Percentiles rank a stretch among this genome's conserved stretches.
phyloP scores from a whole-genome alignment of 2,329 filamentous ascomycete species.

The Stagonosporopsis vannaccii region DNA sequence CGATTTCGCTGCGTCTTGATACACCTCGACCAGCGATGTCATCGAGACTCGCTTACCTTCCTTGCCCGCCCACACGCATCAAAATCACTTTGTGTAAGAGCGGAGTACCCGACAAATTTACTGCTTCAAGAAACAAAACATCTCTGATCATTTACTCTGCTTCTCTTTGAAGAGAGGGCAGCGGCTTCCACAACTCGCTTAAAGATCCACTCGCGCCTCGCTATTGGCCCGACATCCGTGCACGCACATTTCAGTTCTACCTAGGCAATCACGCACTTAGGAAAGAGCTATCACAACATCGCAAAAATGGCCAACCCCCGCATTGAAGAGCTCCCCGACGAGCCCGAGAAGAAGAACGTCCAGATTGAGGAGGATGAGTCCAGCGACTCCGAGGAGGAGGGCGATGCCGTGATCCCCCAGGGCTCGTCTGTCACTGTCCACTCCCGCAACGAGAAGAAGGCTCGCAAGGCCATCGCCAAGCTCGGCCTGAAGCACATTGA shows the following conservation, averaged over 20 bases:
- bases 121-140: too few relatives aligned
- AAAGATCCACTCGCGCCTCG: not conserved
- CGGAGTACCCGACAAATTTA: too few relatives aligned
- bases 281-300: constrained; percentile 34
- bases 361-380: constrained; percentile 77
- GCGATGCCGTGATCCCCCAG: constrained; percentile 74
- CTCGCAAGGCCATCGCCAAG: constrained; percentile 98
- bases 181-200: too few relatives aligned
- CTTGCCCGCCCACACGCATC: constrained; percentile 34
- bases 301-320: constrained; percentile 93
- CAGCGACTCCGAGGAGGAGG: constrained; percentile 75
- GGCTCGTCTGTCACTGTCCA: constrained; percentile 91
- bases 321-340: constrained; percentile 96
- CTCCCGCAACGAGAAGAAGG: constrained; percentile 99
- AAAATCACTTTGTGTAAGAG: too few relatives aligned
- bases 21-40: constrained; percentile 9
- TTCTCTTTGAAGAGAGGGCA: not conserved
- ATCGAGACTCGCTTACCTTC: constrained; percentile 34
- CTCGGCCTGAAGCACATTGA: constrained; percentile 94
- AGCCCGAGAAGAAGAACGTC: constrained; percentile 77
- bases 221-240: not conserved
- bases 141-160: not conserved
- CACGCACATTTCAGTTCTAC: not conserved
- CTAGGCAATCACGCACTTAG: constrained; percentile 2
- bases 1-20: not conserved